Evolutionary conservation across 2,329 filamentous ascomycete genomes (phyloP).

Genomic region (Clathrospora elynae): DNA sequence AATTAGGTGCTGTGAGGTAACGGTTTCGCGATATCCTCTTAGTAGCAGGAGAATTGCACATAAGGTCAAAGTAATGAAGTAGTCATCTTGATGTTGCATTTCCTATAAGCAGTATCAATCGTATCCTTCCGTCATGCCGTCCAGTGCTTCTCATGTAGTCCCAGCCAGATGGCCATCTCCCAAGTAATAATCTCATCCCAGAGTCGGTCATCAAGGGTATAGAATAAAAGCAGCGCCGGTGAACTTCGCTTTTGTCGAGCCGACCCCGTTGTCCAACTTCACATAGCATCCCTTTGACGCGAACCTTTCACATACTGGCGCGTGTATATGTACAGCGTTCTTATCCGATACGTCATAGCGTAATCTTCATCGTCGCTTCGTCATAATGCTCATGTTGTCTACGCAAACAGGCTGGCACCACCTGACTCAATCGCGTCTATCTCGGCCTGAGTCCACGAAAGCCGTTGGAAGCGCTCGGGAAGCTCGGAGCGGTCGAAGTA

Average conservation of each 20-base stretch:
- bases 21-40: too few relatives aligned
- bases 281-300: too few relatives aligned
- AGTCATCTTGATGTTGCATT: too few relatives aligned
- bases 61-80: too few relatives aligned
- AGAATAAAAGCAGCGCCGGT: slow-evolving; percentile 29
- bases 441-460: slow-evolving; percentile 76
- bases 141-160: slow-evolving; percentile 13
- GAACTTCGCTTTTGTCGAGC: slow-evolving; percentile 25
- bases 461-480: slow-evolving; percentile 78
- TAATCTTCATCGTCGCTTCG: slow-evolving; percentile 15
- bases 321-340: slow-evolving; percentile 30
- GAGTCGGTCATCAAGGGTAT: slow-evolving; percentile 38
- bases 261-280: slow-evolving; percentile 7
- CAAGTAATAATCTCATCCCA: slow-evolving; percentile 19
- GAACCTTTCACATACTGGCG: too few relatives aligned
- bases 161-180: slow-evolving; percentile 11
- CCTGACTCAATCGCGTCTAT: slow-evolving; percentile 96
- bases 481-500: slow-evolving; percentile 91
- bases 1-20: too few relatives aligned
- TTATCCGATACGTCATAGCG: slow-evolving; percentile 21
- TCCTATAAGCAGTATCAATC: too few relatives aligned
- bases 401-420: slow-evolving; percentile 71
- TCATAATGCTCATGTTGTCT: slow-evolving; percentile 24
- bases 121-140: slow-evolving; percentile 14
- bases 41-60: too few relatives aligned